Percentiles rank a stretch among this genome's conserved stretches.
Conservation (phyloP, 257 asterid species). For the Rubia yunnanensis region DNA sequence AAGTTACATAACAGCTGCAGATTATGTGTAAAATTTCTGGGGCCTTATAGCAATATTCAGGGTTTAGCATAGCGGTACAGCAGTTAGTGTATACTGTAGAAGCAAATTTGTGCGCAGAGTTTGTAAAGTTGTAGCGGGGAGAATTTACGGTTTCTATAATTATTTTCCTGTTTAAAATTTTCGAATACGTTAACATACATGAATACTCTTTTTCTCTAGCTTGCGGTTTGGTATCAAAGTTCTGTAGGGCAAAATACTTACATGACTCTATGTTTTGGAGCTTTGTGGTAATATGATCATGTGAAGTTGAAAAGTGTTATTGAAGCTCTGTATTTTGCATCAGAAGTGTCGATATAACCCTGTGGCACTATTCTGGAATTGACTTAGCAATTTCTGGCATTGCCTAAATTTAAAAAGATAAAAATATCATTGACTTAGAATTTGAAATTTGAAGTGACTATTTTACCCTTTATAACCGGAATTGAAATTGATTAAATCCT, state of each 20-base stretch:
- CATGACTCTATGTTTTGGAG: no score
- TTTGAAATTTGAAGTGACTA: no score
- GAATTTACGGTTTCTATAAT: background rate
- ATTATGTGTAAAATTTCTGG: background rate
- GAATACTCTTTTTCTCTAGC: background rate
- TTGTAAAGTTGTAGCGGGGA: constrained; percentile 33
- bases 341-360: no score
- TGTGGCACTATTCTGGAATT: no score
- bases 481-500: no score
- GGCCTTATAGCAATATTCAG: background rate
- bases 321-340: no score
- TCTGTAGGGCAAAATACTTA: background rate
- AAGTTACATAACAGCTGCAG: background rate
- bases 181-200: background rate
- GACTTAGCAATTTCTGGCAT: no score
- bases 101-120: constrained; percentile 28
- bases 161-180: background rate
- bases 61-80: constrained; percentile 1
- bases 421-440: no score
- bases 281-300: no score
- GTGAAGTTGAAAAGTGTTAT: no score
- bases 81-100: background rate
- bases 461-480: background rate
- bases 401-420: no score
- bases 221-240: background rate